phyloP scores from a whole-genome alignment of 768 basidiomycete species.

The Lactarius psammicola region DNA sequence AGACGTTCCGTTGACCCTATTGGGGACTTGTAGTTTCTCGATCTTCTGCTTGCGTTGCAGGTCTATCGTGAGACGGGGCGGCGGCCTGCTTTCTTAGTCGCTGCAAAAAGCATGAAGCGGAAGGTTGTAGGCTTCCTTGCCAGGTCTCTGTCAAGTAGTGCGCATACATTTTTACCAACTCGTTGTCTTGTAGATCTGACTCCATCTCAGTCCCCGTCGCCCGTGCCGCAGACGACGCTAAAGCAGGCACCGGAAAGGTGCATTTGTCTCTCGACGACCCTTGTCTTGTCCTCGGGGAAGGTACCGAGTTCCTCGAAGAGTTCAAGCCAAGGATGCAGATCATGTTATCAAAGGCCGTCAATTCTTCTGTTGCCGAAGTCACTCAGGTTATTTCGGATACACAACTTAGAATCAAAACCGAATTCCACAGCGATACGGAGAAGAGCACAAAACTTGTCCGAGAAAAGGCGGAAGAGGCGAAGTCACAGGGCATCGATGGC shows the following conservation, averaged over 20 bases:
- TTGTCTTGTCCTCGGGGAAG: constrained; percentile 74
- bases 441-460: constrained; percentile 64
- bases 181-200: background rate
- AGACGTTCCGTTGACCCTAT: constrained; percentile 1
- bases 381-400: constrained; percentile 88
- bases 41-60: constrained; percentile 80
- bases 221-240: constrained; percentile 85
- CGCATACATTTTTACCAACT: constrained; percentile 31
- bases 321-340: constrained; percentile 81
- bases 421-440: constrained; percentile 79
- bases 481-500: constrained; percentile 57
- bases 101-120: constrained; percentile 84
- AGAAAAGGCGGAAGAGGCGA: constrained; percentile 63
- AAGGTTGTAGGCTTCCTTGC: constrained; percentile 74
- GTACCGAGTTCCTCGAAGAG: constrained; percentile 73
- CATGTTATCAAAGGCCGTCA: constrained; percentile 76
- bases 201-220: constrained; percentile 75
- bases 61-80: constrained; percentile 80
- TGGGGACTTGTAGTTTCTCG: constrained; percentile 68
- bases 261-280: constrained; percentile 73
- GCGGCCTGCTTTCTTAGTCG: constrained; percentile 80
- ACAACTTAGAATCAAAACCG: constrained; percentile 75
- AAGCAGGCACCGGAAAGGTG: constrained; percentile 70
- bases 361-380: constrained; percentile 77
- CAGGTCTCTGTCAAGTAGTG: constrained; percentile 85